These are phyloP conservation scores for Botrytis squamosa DNA, from an alignment of 2,329 filamentous ascomycete genomes.

Conservation along the genomic window DNA sequence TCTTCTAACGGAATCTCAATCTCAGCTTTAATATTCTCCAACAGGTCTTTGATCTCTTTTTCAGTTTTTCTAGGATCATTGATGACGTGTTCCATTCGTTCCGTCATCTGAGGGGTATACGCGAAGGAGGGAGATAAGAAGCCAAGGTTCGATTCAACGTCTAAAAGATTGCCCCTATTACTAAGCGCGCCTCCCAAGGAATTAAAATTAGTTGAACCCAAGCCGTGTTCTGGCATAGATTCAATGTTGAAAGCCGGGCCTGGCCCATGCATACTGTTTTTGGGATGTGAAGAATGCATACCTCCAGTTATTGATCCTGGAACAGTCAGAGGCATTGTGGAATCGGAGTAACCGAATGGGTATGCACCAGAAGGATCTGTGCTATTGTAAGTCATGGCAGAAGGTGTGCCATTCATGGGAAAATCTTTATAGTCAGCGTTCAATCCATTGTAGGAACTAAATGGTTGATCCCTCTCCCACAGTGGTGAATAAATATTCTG, in stretches of 20 bases:
- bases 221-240: neutral
- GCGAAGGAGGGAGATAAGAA: slow-evolving; percentile 29
- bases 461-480: neutral
- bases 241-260: slow-evolving; percentile 14
- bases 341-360: slow-evolving; percentile 18
- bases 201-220: neutral
- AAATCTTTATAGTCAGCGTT: neutral
- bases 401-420: neutral
- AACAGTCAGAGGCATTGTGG: neutral
- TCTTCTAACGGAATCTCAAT: slow-evolving; percentile 60
- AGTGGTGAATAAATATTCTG: neutral
- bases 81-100: slow-evolving; percentile 32
- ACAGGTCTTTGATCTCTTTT: slow-evolving; percentile 67
- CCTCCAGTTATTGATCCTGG: slow-evolving; percentile 4
- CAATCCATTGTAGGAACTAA: neutral
- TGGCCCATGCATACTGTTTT: neutral
- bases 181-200: neutral
- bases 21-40: slow-evolving; percentile 73
- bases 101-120: slow-evolving; percentile 37
- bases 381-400: neutral
- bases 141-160: slow-evolving; percentile 34
- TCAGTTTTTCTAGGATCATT: slow-evolving; percentile 52
- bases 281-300: neutral
- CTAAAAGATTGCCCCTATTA: slow-evolving; percentile 31
- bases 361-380: neutral